These are phyloP conservation scores for Suillus weaverae DNA, from an alignment of 768 basidiomycete species.

Conservation along the genomic window DNA sequence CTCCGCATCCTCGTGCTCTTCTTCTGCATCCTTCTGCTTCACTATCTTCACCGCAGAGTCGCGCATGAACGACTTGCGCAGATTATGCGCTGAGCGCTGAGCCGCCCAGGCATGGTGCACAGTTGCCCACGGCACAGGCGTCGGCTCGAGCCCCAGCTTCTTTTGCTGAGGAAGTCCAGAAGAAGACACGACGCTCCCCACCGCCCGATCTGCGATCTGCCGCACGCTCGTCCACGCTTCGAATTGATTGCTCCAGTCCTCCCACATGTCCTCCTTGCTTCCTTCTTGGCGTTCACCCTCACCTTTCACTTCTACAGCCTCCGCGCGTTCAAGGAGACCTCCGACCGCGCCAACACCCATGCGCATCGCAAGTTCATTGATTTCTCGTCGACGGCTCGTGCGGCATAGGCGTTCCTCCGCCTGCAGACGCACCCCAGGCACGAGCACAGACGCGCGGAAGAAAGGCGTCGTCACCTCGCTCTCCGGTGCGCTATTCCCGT, in stretches of 20 bases:
- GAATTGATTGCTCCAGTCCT: conserved; percentile 68
- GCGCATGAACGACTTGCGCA: conserved; percentile 63
- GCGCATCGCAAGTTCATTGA: conserved; percentile 81
- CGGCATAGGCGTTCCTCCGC: conserved; percentile 56
- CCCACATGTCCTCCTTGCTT: conserved; percentile 40
- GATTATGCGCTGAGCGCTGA: conserved; percentile 47
- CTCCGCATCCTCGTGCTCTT: conserved; percentile 28
- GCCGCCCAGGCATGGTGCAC: conserved; percentile 67
- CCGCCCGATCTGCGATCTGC: conserved; percentile 73
- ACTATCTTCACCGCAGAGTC: conserved; percentile 41
- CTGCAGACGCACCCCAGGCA: conserved; percentile 60
- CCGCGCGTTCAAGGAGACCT: conserved; percentile 50
- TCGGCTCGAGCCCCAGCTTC: conserved; percentile 40
- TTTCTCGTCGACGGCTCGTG: conserved; percentile 62
- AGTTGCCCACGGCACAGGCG: conserved; percentile 64
- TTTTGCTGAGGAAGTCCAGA: conserved; percentile 13
- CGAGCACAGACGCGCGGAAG: conserved; percentile 69
- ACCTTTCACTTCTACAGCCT: conserved; percentile 6
- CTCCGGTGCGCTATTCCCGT: conserved; percentile 17
- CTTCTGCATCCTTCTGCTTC: conserved; percentile 35
- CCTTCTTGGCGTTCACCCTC: conserved; percentile 9
- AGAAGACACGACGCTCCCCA: conserved; percentile 59
- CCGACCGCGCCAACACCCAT: conserved; percentile 80
- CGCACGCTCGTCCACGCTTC: conserved; percentile 71
- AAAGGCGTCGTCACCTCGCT: conserved; percentile 39